Evolutionary conservation across 2,329 filamentous ascomycete species (phyloP).

Genomic region (Elsinoe necatrix): DNA sequence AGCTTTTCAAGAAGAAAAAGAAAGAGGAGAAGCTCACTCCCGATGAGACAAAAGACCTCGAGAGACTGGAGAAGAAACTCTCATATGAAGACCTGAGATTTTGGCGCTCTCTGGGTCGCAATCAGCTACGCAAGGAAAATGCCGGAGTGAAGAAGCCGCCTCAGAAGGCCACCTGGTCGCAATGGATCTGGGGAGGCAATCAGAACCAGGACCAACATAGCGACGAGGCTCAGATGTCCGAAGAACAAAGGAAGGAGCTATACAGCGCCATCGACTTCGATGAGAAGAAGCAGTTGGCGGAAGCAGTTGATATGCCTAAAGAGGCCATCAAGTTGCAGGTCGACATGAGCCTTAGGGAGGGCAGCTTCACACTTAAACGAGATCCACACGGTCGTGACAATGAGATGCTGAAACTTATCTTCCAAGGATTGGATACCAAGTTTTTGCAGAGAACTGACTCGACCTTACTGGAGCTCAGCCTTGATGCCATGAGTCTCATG

Average conservation of each 20-base stretch:
- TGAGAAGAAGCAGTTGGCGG: constrained; percentile 82
- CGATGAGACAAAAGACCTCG: constrained; percentile 63
- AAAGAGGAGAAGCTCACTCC: constrained; percentile 59
- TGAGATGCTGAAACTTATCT: constrained; percentile 83
- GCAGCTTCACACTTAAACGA: constrained; percentile 88
- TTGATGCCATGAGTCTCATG: constrained; percentile 88
- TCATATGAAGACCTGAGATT: constrained; percentile 93
- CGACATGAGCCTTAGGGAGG: constrained; percentile 85
- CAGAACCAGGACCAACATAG: constrained; percentile 58
- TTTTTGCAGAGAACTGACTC: constrained; percentile 86
- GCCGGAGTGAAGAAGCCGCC: constrained; percentile 72
- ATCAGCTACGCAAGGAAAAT: constrained; percentile 91
- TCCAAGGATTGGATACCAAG: constrained; percentile 89
- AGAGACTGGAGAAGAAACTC: constrained; percentile 74
- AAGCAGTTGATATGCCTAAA: constrained; percentile 79
- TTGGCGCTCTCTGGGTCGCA: constrained; percentile 89
- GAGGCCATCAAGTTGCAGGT: constrained; percentile 91
- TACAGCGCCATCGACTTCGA: constrained; percentile 98
- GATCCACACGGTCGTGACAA: constrained; percentile 67
- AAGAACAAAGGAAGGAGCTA: constrained; percentile 90
- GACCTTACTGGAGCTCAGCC: constrained; percentile 74
- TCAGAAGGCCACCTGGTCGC: constrained; percentile 71
- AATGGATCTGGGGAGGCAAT: constrained; percentile 79
- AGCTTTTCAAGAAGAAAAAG: constrained; percentile 88
- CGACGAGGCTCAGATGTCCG: constrained; percentile 76